Evolutionary conservation across 176 grass and related monocot species (phyloP), one percentile per base, ranked within the genome.

Genomic region (Aechmea fasciata): DNA sequence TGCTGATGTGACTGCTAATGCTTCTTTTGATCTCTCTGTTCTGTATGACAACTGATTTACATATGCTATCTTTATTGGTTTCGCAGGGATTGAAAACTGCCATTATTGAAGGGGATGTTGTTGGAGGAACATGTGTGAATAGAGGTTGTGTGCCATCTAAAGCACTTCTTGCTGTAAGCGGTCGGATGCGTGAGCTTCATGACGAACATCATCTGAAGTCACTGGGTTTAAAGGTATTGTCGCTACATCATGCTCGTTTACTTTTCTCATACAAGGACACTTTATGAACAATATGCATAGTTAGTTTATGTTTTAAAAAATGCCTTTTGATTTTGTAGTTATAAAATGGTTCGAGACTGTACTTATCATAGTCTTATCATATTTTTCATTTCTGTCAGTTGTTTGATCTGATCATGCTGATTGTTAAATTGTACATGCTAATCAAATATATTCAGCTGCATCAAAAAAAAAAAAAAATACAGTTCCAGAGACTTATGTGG

Each of bases 191-290:
- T 14, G 89, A 99, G 52, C 81, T 99, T 75, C 84, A 90, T 8
- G 75, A 99, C 71, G 90, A 99, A 52, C 87, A 99, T 79, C 94
- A 93, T 71, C 72, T 93, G 84, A 99, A 90, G 61, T 90, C 94
- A 11, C 18, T 99, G 33, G 94, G 94, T 57, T 77, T 99, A 73
- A 83, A 90, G 94, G 94, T 96, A 69, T 63, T 72, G 61, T 74
- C 15, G 64, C 64, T 10, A 47, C 68, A 28, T 71, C 10, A 19
- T 71, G 28, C 12, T 82, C 48, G 33, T 41, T 41, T 41, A 1
- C 4, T 7, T 41, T 41, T 41, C 33, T 41, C 33, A 0, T 41
- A 41, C 6, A 41, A 41, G 33, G 6, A 41, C 6, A 7, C 33
- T 41, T 41, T 41, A 41, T 41, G 33, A 41, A 41, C 33, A 41